phyloP scores from a whole-genome alignment of 108 stramenopile species.

The Cyclotella kingstonii region DNA sequence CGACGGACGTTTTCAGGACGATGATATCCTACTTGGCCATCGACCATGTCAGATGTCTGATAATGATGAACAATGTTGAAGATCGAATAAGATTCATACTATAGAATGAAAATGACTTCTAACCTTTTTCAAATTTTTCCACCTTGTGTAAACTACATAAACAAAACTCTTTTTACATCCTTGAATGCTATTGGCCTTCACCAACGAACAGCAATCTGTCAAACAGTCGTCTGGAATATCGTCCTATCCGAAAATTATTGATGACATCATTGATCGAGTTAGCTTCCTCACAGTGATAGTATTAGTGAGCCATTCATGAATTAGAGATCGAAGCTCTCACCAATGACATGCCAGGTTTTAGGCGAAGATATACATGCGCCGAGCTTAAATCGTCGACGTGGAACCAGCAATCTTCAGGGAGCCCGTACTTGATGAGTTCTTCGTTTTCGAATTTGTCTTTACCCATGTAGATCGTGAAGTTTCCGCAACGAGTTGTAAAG shows the following conservation, averaged over 20 bases:
- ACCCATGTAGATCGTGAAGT: conserved; percentile 85
- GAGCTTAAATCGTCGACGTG: conserved; percentile 97
- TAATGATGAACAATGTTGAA: neutral
- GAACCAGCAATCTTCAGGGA: conserved; percentile 86
- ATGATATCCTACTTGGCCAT: conserved; percentile 80
- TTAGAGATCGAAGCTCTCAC: neutral
- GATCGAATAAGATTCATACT: neutral
- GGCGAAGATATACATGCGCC: conserved; percentile 97
- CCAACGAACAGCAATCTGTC: conserved; percentile 67
- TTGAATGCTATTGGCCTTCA: conserved; percentile 80
- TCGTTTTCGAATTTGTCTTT: conserved; percentile 97
- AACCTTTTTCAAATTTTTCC: conserved; percentile 79
- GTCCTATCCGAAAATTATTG: conserved; percentile 26
- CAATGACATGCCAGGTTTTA: conserved; percentile 82
- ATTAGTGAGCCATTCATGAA: neutral
- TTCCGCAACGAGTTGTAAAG: conserved; percentile 68
- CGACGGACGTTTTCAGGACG: conserved; percentile 82
- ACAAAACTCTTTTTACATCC: conserved; percentile 79
- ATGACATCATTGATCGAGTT: neutral
- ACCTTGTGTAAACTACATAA: conserved; percentile 81
- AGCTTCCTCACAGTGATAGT: too few relatives aligned
- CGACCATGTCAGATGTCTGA: conserved; percentile 66
- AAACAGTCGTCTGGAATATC: conserved; percentile 76
- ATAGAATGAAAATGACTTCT: neutral
- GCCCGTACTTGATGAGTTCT: conserved; percentile 95